phyloP scores from a whole-genome alignment of 495 filamentous ascomycete genomes.

The Penicillium fimorum region DNA sequence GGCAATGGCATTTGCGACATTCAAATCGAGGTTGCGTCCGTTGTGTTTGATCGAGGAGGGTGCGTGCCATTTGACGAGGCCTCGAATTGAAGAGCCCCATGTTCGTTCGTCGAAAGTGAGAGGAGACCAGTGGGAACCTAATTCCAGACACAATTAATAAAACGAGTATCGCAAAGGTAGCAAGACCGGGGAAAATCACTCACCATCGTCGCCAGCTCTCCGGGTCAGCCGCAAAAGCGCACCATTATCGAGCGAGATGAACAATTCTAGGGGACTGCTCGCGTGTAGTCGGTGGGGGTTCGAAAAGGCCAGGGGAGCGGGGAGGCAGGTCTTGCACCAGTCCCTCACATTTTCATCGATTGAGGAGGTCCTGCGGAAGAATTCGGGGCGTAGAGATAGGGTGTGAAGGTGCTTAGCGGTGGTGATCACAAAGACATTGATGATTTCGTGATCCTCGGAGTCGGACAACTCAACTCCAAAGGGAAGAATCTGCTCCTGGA shows the following conservation, averaged over 20 bases:
- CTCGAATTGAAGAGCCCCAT: conserved; percentile 71
- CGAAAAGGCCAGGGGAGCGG: conserved; percentile 72
- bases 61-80: conserved; percentile 68
- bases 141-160: conserved; percentile 2
- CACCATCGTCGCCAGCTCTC: conserved; percentile 65
- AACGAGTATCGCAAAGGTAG: background rate
- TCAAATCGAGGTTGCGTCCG: conserved; percentile 64
- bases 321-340: conserved; percentile 71
- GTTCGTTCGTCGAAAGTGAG: conserved; percentile 74
- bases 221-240: conserved; percentile 71
- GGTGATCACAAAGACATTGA: conserved; percentile 81
- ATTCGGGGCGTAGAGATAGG: conserved; percentile 73
- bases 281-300: conserved; percentile 79
- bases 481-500: conserved; percentile 67
- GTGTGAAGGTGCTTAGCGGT: conserved; percentile 74
- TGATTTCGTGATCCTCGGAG: conserved; percentile 68
- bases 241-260: conserved; percentile 81
- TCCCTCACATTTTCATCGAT: conserved; percentile 69
- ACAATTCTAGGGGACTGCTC: conserved; percentile 65
- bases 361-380: conserved; percentile 64
- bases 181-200: conserved; percentile 20
- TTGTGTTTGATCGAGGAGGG: conserved; percentile 63
- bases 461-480: conserved; percentile 81
- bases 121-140: conserved; percentile 69
- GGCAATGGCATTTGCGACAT: conserved; percentile 60